phyloP scores from a whole-genome alignment of 495 filamentous ascomycete species.

The Staphylotrichum tortipilum region DNA sequence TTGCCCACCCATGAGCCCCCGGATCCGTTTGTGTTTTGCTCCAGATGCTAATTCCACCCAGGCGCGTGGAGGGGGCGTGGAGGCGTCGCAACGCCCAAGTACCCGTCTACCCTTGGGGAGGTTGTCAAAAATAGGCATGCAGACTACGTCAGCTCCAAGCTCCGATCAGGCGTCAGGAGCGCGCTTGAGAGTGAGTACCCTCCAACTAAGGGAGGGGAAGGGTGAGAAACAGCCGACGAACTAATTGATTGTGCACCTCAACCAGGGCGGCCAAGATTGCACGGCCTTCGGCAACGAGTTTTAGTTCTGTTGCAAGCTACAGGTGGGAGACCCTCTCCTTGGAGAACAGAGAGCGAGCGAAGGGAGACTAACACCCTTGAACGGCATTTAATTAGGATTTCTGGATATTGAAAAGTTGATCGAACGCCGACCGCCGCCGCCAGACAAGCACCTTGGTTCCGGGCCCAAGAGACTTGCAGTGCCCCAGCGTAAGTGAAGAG shows the following conservation, averaged over 20 bases:
- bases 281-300: background rate
- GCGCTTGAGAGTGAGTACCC: background rate
- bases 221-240: background rate
- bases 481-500: constrained; percentile 19
- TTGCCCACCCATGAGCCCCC: background rate
- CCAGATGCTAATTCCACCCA: background rate
- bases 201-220: background rate
- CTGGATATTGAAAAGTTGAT: constrained; percentile 36
- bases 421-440: constrained; percentile 23
- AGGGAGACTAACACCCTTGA: too few species aligned
- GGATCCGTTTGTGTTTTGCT: background rate
- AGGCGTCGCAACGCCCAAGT: background rate
- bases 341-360: background rate
- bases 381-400: constrained; percentile 6
- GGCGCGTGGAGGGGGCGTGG: too few species aligned
- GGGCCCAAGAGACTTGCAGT: constrained; percentile 20
- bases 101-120: background rate
- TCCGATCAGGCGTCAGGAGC: background rate
- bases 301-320: background rate
- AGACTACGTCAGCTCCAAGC: background rate
- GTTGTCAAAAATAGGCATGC: background rate
- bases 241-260: too few species aligned
- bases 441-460: constrained; percentile 12
- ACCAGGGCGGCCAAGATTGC: background rate
- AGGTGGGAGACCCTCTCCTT: background rate